Evolutionary conservation across 2,329 filamentous ascomycete species (phyloP).

Genomic region (Aspergillus calidoustus): DNA sequence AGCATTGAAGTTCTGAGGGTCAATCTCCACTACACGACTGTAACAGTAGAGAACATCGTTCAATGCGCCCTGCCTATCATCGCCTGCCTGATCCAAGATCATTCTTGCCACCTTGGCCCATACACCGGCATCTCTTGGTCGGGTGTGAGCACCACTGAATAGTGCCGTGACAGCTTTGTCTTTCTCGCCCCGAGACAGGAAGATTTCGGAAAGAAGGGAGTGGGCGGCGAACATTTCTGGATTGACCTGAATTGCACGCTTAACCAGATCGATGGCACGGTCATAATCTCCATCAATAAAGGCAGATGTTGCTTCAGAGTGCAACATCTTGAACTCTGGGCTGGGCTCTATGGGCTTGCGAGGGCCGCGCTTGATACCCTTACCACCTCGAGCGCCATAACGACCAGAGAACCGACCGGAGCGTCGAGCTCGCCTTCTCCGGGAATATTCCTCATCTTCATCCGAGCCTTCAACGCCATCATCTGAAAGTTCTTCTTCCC

Average conservation of each 20-base stretch:
- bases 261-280: conserved; percentile 48
- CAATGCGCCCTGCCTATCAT: conserved; percentile 47
- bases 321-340: conserved; percentile 52
- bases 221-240: conserved; percentile 67
- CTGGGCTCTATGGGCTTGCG: conserved; percentile 53
- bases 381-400: conserved; percentile 47
- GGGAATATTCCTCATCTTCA: conserved; percentile 30
- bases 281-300: conserved; percentile 55
- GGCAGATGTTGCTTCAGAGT: conserved; percentile 53
- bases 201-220: conserved; percentile 63
- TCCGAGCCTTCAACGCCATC: conserved; percentile 30
- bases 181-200: conserved; percentile 59
- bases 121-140: conserved; percentile 57
- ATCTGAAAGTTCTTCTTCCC: conserved; percentile 32
- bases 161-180: conserved; percentile 61
- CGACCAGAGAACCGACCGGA: conserved; percentile 42
- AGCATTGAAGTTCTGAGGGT: conserved; percentile 56
- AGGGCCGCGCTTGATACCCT: conserved; percentile 52
- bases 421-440: conserved; percentile 36
- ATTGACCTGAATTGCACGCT: conserved; percentile 59
- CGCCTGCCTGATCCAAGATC: conserved; percentile 55
- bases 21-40: conserved; percentile 58
- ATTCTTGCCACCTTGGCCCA: conserved; percentile 63
- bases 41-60: conserved; percentile 59
- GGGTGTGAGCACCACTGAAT: conserved; percentile 62